Evolutionary conservation across 495 filamentous ascomycete species (phyloP), one percentile per base, ranked within the genome.

Genomic region (Penicillium cinerascens): DNA sequence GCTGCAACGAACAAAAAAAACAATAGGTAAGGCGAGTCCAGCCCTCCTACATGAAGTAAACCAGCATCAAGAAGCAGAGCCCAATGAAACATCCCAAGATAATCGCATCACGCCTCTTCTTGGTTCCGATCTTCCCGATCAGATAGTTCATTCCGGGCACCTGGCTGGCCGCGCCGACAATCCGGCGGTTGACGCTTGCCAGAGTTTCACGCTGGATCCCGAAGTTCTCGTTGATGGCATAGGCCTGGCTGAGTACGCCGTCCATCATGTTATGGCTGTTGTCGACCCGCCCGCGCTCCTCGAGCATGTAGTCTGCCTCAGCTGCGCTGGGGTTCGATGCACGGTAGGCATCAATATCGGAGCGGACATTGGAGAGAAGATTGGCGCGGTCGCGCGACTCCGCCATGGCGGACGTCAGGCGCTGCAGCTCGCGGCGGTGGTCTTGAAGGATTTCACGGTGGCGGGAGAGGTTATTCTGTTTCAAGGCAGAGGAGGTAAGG

Each of bases 251-350:
- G 52, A 99, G 75, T 38, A 99, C 91, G 48, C 84, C 86, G 64
- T 99, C 93, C 36, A 88, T 88, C 70, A 93, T 80, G 45, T 83
- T 87, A 64, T 97, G 86, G 61, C 88, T 92, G 60, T 87, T 81
- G 58, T 99, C 95, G 61, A 99, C 82, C 51, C 85, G 79, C 43
- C 75, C 69, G 23, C 93, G 81, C 81, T 99, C 93, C 59, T 89
- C 88, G 17, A 97, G 81, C 91, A 99, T 96, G 74, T 96, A 97
- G 38, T 97, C 92, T 17, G 89, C 88, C 71, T 97, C 93, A 35
- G 84, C 88, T 6, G 78, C 81, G 47, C 81, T 87, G 7, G 89
- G 88, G 70, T 95, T 92, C 22, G 80, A 82, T 20, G 86, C 82
- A 27, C 86, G 88, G 78, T 96, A 97, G 36, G 87, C 84, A 61